These are phyloP conservation scores for Medicago lupulina DNA, from an alignment of 306 rosid species.

Conservation along the genomic window DNA sequence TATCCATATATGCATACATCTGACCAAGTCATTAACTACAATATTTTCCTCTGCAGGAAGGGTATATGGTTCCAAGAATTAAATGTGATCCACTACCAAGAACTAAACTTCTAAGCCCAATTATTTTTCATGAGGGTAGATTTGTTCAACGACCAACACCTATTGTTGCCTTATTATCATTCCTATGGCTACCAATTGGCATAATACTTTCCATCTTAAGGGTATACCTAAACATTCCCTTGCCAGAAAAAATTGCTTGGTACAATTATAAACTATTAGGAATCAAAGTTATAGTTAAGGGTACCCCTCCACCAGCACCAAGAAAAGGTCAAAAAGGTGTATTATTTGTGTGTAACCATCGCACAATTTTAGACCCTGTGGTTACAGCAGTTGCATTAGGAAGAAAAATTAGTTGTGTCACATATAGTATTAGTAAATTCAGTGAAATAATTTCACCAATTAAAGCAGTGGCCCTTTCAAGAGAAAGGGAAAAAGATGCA, in stretches of 20 bases:
- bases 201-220: constrained; percentile 72
- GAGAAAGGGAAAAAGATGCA: constrained; percentile 89
- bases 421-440: constrained; percentile 90
- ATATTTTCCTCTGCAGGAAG: constrained; percentile 65
- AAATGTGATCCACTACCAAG: constrained; percentile 71
- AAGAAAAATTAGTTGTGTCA: constrained; percentile 90
- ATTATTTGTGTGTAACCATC: constrained; percentile 85
- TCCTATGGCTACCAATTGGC: constrained; percentile 88
- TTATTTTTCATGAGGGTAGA: constrained; percentile 93
- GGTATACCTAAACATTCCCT: constrained; percentile 75
- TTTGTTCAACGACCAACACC: constrained; percentile 90
- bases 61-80: constrained; percentile 71
- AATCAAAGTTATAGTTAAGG: constrained; percentile 71
- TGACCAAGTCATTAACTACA: constrained; percentile 15
- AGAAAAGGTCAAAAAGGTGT: constrained; percentile 76
- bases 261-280: constrained; percentile 78
- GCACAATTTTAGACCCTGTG: constrained; percentile 87
- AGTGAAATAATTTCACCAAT: constrained; percentile 85
- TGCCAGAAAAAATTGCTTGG: constrained; percentile 74
- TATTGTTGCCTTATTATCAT: constrained; percentile 63
- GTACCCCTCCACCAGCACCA: constrained; percentile 87
- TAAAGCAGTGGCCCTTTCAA: constrained; percentile 76
- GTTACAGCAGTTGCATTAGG: constrained; percentile 73
- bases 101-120: constrained; percentile 76
- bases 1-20: not conserved